phyloP scores from a whole-genome alignment of 805 yeast genomes.

The Metschnikowia peoriensis region DNA sequence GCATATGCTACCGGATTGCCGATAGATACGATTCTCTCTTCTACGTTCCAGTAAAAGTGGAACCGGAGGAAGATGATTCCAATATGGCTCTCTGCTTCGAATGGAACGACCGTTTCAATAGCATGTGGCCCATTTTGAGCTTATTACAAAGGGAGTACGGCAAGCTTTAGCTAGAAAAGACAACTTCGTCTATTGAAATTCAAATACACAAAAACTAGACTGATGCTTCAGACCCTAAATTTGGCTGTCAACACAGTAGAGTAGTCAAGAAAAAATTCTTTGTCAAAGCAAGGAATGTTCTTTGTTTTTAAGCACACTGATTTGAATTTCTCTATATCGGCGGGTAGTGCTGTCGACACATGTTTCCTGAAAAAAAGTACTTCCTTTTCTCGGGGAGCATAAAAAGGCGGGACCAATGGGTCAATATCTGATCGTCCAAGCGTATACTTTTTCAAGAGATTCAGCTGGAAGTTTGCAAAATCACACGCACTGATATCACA shows the following conservation, averaged over 20 bases:
- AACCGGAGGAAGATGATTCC: slow-evolving; percentile 7
- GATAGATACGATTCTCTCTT: slow-evolving; percentile 23
- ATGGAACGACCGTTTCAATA: slow-evolving; percentile 25
- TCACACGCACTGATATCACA: slow-evolving; percentile 15
- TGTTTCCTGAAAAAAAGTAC: slow-evolving; percentile 2
- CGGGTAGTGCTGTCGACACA: not conserved
- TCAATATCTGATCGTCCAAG: slow-evolving; percentile 6
- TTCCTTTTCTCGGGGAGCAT: slow-evolving; percentile 10
- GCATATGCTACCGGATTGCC: slow-evolving; percentile 25
- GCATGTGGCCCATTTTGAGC: slow-evolving; percentile 29
- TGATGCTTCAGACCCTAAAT: not conserved
- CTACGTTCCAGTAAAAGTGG: slow-evolving; percentile 21
- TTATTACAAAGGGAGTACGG: slow-evolving; percentile 19
- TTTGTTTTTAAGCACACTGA: not conserved
- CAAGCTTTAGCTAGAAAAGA: not conserved
- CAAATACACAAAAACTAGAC: not conserved
- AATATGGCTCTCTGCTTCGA: slow-evolving; percentile 14
- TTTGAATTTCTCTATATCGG: not conserved
- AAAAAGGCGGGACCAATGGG: slow-evolving; percentile 12
- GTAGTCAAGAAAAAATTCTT: slow-evolving; percentile 5
- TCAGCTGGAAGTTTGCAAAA: slow-evolving; percentile 10
- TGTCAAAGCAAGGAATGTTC: not conserved
- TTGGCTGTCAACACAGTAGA: slow-evolving; percentile 1
- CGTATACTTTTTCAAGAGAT: slow-evolving; percentile 8
- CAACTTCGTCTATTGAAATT: not conserved